phyloP scores from a whole-genome alignment of 768 basidiomycete genomes.

The Clitopilus hobsonii region DNA sequence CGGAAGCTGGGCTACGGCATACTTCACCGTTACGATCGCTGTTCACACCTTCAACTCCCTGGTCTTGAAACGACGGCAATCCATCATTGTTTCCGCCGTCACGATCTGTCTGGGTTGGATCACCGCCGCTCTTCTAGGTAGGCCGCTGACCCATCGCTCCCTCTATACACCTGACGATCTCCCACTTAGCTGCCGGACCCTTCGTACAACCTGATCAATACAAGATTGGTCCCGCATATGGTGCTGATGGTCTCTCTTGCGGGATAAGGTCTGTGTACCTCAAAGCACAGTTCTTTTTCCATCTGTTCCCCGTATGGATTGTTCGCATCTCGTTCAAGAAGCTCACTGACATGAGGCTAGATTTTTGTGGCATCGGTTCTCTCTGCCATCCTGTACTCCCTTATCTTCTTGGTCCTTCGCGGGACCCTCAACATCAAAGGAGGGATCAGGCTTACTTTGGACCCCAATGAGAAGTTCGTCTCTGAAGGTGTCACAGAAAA shows the following conservation, averaged over 20 bases:
- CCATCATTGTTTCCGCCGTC: slow-evolving; percentile 38
- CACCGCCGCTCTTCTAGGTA: slow-evolving; percentile 44
- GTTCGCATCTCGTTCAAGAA: neutral
- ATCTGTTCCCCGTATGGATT: slow-evolving; percentile 55
- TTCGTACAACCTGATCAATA: slow-evolving; percentile 19
- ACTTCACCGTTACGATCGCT: slow-evolving; percentile 61
- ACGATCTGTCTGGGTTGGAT: slow-evolving; percentile 52
- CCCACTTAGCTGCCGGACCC: slow-evolving; percentile 28
- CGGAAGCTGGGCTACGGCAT: slow-evolving; percentile 56
- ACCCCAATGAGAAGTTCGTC: slow-evolving; percentile 41
- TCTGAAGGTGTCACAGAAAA: slow-evolving; percentile 30
- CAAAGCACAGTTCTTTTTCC: slow-evolving; percentile 43
- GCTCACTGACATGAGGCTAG: slow-evolving; percentile 22
- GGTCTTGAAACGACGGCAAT: slow-evolving; percentile 51
- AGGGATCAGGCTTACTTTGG: slow-evolving; percentile 46
- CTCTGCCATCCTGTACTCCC: slow-evolving; percentile 52
- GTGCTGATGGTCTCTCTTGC: slow-evolving; percentile 47
- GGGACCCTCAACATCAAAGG: slow-evolving; percentile 49
- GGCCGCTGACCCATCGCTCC: neutral
- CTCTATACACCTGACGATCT: neutral
- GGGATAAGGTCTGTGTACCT: slow-evolving; percentile 40
- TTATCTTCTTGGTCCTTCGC: slow-evolving; percentile 58
- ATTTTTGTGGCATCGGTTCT: slow-evolving; percentile 54
- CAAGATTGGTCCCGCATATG: slow-evolving; percentile 39
- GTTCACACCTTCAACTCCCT: slow-evolving; percentile 67